Percentiles rank a stretch among this genome's conserved stretches.
Evolutionary conservation across 192 early-diverging fungal genomes (phyloP).

Genomic region (Linderina pennispora): DNA sequence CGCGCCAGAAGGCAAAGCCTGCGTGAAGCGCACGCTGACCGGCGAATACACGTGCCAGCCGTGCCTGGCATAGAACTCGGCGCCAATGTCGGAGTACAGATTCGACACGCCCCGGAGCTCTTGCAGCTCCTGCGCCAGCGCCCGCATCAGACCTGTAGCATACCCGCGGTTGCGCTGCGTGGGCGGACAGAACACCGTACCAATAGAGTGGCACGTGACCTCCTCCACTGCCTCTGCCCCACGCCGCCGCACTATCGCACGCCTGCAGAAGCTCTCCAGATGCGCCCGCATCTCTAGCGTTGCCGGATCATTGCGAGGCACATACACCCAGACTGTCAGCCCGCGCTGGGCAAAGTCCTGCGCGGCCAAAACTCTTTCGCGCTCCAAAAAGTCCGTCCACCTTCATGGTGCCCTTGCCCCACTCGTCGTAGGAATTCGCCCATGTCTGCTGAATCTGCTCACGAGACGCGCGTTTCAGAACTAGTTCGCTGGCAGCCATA

Average conservation of each 20-base stretch:
- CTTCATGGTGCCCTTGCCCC: constrained; percentile 1
- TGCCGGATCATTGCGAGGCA: not conserved
- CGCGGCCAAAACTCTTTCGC: not conserved
- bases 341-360: not conserved
- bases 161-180: constrained; percentile 1
- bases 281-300: not conserved
- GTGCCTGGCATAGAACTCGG: not conserved
- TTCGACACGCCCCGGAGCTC: not conserved
- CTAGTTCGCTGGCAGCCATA: too few relatives aligned
- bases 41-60: not conserved
- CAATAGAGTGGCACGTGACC: not conserved
- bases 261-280: not conserved
- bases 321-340: not conserved
- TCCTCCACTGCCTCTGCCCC: not conserved
- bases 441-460: not conserved
- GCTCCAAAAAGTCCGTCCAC: not conserved
- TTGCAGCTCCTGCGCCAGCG: not conserved
- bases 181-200: constrained; percentile 5
- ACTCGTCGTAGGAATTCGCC: not conserved
- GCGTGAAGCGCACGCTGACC: not conserved
- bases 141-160: not conserved
- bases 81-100: constrained; percentile 6
- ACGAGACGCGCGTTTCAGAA: not conserved
- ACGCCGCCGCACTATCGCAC: not conserved
- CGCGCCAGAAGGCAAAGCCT: not conserved